A percentile compares a stretch with the other conserved stretches of the same genome.
These are phyloP conservation scores for Pseudogymnoascus sp. DNA, from an alignment of 2,329 filamentous ascomycete genomes.

Conservation along the genomic window DNA sequence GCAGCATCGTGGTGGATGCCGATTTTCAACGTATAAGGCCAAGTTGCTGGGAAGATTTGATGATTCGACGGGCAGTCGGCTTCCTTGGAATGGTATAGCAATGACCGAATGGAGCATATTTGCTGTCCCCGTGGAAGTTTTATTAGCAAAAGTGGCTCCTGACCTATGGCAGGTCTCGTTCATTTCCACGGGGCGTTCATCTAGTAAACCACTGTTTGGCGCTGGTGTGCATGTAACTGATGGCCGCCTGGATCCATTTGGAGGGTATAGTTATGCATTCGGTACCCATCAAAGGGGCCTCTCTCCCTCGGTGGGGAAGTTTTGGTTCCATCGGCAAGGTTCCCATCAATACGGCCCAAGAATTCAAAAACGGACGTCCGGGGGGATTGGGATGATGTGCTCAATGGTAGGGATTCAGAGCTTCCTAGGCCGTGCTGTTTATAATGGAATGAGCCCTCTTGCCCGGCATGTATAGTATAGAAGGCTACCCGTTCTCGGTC, in stretches of 20 bases:
- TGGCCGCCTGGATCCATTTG: background rate
- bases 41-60: background rate
- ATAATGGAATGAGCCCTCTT: background rate
- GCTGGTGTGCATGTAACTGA: background rate
- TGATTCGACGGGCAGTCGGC: background rate
- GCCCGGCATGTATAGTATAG: background rate
- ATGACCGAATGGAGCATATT: background rate
- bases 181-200: background rate
- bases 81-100: background rate
- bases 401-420: background rate
- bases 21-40: background rate
- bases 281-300: background rate
- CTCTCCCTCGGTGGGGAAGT: background rate
- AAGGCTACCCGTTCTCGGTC: background rate
- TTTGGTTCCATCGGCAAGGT: background rate
- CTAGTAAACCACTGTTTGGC: background rate
- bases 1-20: background rate
- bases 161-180: background rate
- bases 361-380: background rate
- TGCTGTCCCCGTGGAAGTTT: background rate
- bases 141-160: background rate
- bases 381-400: background rate
- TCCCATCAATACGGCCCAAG: background rate
- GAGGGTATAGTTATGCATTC: no score
- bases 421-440: background rate